A percentile compares a stretch with the other conserved stretches of the same genome.
These are phyloP conservation scores for Mortierella sp. DNA, from an alignment of 371 early-diverging fungal genomes.

Conservation along the genomic window DNA sequence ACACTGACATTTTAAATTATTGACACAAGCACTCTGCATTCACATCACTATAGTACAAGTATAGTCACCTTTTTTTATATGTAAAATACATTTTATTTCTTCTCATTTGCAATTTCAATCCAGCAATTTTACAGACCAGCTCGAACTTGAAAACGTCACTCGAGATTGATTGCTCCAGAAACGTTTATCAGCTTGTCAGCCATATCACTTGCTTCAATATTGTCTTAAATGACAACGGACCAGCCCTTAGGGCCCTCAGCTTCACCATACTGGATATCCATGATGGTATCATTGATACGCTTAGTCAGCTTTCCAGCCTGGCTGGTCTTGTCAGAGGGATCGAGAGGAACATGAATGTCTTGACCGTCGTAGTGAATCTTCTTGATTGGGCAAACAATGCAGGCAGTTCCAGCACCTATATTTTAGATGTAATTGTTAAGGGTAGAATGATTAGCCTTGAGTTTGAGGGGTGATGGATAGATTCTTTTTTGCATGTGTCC, in stretches of 20 bases:
- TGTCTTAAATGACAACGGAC: slow-evolving; percentile 71
- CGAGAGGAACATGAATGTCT: slow-evolving; percentile 86
- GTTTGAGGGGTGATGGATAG: too few relatives aligned
- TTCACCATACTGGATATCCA: slow-evolving; percentile 96
- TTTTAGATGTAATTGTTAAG: neutral
- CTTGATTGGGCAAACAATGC: slow-evolving; percentile 95
- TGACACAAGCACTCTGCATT: neutral
- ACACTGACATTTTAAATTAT: slow-evolving; percentile 26
- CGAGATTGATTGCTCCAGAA: too few relatives aligned
- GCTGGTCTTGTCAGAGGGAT: slow-evolving; percentile 80
- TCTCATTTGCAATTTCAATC: neutral
- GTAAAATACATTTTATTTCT: neutral
- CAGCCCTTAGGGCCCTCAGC: slow-evolving; percentile 74
- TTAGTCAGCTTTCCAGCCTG: slow-evolving; percentile 95
- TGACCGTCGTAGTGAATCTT: slow-evolving; percentile 78
- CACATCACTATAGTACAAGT: neutral
- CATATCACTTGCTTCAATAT: neutral
- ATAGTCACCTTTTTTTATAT: neutral
- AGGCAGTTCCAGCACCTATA: slow-evolving; percentile 96
- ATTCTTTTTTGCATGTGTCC: too few relatives aligned
- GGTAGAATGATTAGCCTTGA: too few relatives aligned
- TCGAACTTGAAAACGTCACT: neutral
- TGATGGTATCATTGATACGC: slow-evolving; percentile 87
- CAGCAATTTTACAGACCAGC: neutral
- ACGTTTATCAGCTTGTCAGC: neutral